phyloP scores from a whole-genome alignment of 192 early-diverging fungal genomes.

The Glomus cerebriforme region DNA sequence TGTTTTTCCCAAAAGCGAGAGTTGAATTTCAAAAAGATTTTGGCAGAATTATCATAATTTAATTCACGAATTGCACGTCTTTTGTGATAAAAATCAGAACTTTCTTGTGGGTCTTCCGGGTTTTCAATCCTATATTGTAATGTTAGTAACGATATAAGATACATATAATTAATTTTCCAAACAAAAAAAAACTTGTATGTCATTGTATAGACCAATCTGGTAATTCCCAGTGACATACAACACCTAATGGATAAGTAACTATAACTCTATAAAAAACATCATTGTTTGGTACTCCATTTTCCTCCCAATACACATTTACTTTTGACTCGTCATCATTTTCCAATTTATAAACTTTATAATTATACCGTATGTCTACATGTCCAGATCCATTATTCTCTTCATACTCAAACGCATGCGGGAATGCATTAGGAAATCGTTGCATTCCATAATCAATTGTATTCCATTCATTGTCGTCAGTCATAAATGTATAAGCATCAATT shows the following conservation, averaged over 20 bases:
- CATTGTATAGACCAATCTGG: constrained; percentile 8
- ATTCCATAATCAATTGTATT: constrained; percentile 36
- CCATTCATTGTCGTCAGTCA: constrained; percentile 9
- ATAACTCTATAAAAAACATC: constrained; percentile 36
- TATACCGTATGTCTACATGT: constrained; percentile 26
- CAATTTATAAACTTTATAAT: constrained; percentile 31
- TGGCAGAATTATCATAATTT: constrained; percentile 21
- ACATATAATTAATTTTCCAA: no score
- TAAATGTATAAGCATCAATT: constrained; percentile 25
- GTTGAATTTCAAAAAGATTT: constrained; percentile 34
- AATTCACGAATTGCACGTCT: constrained; percentile 29
- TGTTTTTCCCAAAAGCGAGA: constrained; percentile 38
- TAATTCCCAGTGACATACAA: constrained; percentile 40
- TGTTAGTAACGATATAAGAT: no score
- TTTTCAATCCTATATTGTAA: no score
- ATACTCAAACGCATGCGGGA: constrained; percentile 24
- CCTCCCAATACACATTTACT: constrained; percentile 34
- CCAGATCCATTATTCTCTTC: not conserved
- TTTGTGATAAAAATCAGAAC: constrained; percentile 5
- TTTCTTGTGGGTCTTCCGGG: no score
- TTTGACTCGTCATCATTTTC: constrained; percentile 19
- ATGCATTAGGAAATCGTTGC: constrained; percentile 38
- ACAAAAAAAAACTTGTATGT: no score
- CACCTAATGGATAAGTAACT: constrained; percentile 34
- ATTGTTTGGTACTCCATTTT: not conserved